Base-by-base conservation (phyloP, 2,329 filamentous ascomycete genomes). In the Tolypocladium pustulatum region DNA sequence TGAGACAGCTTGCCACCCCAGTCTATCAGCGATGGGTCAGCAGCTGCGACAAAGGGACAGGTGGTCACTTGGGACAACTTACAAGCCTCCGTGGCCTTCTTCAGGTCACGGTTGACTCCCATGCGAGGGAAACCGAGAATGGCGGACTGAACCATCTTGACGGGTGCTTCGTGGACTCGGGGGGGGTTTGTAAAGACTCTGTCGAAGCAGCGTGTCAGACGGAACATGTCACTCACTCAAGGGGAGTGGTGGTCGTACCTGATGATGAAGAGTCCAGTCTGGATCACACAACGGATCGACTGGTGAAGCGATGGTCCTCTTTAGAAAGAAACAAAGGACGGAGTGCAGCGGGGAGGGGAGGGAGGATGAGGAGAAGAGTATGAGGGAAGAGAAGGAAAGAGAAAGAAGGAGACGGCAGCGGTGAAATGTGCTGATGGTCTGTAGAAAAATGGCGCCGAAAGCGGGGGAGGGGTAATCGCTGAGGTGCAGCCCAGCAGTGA, bases 61-160 rank as follows among this genome's bases (percentile, higher is more conserved):
- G 55, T 38, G 56, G 30, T 41, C 80, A 53, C 43, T 22, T n/a
- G 15, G 41, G 54, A n/a, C 30, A 46, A 79, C 80, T 73, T 67
- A 82, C 80, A 99, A 76, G 93, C 91, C 80, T 99, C 94, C 67
- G 92, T 99, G 73, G 94, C 94, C 87, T 99, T 99, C 89, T 99
- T 99, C 76, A 99, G 87, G 84, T 99, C 94, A 87, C 94, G 91
- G 80, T 95, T 90, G 72, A 85, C 89, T 80, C 94, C 94, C 90
- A 97, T 97, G 75, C 94, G 93, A 77, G 94, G 94, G 86, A 99
- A 99, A 81, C 94, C 94, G 77, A 99, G 88, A 77, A 99, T 84
- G 68, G 94, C 80, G 66, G 82, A 85, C 72, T 84, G 80, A 75
- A 85, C 82, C 82, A 85, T 85, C 63, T 74, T 82, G 74, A 64